A percentile compares a stretch with the other conserved stretches of the same genome.
Evolutionary conservation across 2,329 filamentous ascomycete species (phyloP).

Genomic region (Rutstroemia sydowiana): DNA sequence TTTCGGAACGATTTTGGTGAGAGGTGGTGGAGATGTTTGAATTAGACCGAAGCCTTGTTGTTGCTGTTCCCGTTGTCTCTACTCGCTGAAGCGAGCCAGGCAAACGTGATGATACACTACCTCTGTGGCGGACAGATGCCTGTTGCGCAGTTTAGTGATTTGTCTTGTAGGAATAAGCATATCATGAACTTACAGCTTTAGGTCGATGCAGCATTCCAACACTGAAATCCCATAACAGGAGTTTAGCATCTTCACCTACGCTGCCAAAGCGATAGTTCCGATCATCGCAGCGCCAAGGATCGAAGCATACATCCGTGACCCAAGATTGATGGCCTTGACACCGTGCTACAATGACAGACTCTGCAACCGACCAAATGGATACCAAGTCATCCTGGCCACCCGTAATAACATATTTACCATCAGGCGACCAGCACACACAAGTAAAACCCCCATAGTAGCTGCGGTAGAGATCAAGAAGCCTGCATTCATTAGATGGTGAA

Average conservation of each 20-base stretch:
- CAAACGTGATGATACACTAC: constrained; percentile 42
- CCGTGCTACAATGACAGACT: constrained; percentile 77
- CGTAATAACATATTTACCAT: constrained; percentile 90
- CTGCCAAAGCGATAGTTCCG: constrained; percentile 93
- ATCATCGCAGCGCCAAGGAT: constrained; percentile 95
- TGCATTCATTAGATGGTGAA: constrained; percentile 31
- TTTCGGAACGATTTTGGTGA: constrained; percentile 41
- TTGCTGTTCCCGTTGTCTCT: constrained; percentile 52
- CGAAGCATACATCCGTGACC: constrained; percentile 90
- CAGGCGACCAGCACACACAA: constrained; percentile 95
- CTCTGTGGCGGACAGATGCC: constrained; percentile 49
- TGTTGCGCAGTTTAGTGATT: constrained; percentile 26
- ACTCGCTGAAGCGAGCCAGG: constrained; percentile 43
- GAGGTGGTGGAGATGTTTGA: constrained; percentile 52
- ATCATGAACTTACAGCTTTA: constrained; percentile 58
- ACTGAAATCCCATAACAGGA: constrained; percentile 95
- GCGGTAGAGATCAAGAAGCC: constrained; percentile 77
- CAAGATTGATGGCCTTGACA: constrained; percentile 95
- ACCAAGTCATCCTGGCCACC: constrained; percentile 94
- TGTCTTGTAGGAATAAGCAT: constrained; percentile 1
- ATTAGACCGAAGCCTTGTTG: constrained; percentile 57
- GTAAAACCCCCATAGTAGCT: constrained; percentile 91
- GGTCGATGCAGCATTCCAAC: constrained; percentile 93
- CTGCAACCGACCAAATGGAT: constrained; percentile 87
- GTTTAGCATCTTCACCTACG: constrained; percentile 84